Base-by-base conservation (phyloP, 2,329 filamentous ascomycete genomes). In the Trichoderma sp. region DNA sequence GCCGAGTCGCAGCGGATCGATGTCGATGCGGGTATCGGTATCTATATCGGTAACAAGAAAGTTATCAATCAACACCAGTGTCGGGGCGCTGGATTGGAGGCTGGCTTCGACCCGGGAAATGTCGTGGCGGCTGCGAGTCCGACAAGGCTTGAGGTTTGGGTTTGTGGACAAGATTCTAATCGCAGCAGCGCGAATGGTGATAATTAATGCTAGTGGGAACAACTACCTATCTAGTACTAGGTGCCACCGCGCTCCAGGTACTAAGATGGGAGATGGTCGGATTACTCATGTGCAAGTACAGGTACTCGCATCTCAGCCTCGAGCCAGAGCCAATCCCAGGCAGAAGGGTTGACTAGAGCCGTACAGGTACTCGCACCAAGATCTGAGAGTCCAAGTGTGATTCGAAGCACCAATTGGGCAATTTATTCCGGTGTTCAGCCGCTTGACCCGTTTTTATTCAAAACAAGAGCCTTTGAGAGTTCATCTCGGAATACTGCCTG, bases 1-100 rank as follows among this genome's bases (percentile, higher is more conserved):
- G 76, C 80, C 76, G 76, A 77, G 78, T 78, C 79, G 81, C 80
- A 76, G 77, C 76, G 75, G 77, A 58, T 34, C 57, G 57, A 20
- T 59, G 20, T 34, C 57, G 57, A 34, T 59, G 12, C 57, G 8
- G 55, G 15, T 12, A 12, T 28, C 30, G 17, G 57, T 53, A 23
- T 53, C 57, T 12, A 17, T 32, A 34, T n/a, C 15, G 20, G 30
- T 17, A 9, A 12, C n/a, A 13, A n/a, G 6, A 43, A 43, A 17
- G 15, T 8, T 39, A 13, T 7, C 6, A n/a, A n/a, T 30, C 47
- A 53, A 23, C 20, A 23, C 47, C n/a, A 23, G 47, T 23, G 20
- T 70, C 34, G 28, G 20, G 57, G 50, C 66, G 47, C 50, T 70
- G 66, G 59, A 36, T 58, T 17, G 47, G 58, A 32, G 32, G 64